phyloP scores from a whole-genome alignment of 306 rosid species.

The Malus asiatica region DNA sequence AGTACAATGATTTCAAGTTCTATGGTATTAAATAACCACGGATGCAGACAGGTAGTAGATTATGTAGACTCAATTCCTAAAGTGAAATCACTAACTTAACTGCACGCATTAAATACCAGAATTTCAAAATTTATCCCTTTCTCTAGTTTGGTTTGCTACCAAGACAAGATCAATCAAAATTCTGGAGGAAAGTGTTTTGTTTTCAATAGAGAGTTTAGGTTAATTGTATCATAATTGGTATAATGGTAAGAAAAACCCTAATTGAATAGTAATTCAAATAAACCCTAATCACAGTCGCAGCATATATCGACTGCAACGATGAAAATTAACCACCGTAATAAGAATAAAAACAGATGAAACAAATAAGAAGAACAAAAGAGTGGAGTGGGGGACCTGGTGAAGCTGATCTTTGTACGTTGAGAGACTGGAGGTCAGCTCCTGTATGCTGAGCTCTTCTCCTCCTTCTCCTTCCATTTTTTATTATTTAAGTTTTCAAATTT shows the following conservation, averaged over 20 bases:
- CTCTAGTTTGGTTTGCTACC: background rate
- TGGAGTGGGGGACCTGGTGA: conserved; percentile 40
- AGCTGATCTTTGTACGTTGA: conserved; percentile 79
- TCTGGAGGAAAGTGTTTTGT: background rate
- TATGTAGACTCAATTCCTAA: background rate
- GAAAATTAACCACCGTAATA: background rate
- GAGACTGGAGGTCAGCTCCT: conserved; percentile 77
- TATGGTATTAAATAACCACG: background rate
- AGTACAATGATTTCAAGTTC: background rate
- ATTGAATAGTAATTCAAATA: background rate
- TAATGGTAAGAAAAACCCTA: background rate
- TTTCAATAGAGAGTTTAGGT: background rate
- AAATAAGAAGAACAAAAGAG: background rate
- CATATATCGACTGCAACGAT: background rate
- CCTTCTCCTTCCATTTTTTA: conserved; percentile 50
- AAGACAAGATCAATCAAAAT: background rate
- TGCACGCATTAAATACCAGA: background rate
- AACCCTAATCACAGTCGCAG: background rate
- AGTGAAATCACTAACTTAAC: background rate
- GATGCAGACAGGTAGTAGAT: background rate
- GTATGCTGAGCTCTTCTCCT: conserved; percentile 67
- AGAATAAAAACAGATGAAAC: background rate
- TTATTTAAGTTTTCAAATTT: background rate
- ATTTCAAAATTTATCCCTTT: background rate
- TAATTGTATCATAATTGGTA: background rate